phyloP scores from a whole-genome alignment of 768 basidiomycete species.

The Ephemerocybe angulata region DNA sequence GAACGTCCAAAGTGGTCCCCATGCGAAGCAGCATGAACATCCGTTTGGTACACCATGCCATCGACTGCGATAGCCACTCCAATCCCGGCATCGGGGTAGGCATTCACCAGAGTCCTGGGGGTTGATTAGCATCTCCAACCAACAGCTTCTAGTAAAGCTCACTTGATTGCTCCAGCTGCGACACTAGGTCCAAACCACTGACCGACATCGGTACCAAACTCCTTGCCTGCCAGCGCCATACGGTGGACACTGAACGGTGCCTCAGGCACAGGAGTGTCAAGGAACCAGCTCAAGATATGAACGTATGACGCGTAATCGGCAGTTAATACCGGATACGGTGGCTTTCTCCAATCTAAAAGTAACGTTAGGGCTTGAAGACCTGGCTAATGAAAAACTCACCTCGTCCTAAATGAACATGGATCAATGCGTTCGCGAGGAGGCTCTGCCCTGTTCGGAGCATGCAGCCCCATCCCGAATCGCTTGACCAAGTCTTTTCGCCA shows the following conservation, averaged over 20 bases:
- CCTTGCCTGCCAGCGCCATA: conserved; percentile 93
- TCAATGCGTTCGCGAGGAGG: conserved; percentile 32
- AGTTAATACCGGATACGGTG: conserved; percentile 54
- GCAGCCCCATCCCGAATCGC: conserved; percentile 37
- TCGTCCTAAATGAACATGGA: conserved; percentile 63
- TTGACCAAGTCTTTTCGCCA: conserved; percentile 64
- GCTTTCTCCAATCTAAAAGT: conserved; percentile 79
- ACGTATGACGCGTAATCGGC: conserved; percentile 83
- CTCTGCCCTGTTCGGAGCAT: conserved; percentile 38
- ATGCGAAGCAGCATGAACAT: conserved; percentile 79
- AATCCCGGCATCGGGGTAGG: conserved; percentile 76
- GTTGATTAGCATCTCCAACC: neutral
- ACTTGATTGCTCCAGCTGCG: conserved; percentile 96
- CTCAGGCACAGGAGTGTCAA: conserved; percentile 80
- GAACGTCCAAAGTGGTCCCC: conserved; percentile 27
- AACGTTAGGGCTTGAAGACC: neutral
- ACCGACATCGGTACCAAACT: conserved; percentile 91
- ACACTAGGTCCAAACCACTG: conserved; percentile 98
- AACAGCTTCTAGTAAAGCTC: conserved; percentile 17
- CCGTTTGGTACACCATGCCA: conserved; percentile 75
- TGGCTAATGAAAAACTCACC: conserved; percentile 26
- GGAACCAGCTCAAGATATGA: conserved; percentile 90
- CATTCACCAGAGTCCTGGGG: conserved; percentile 65
- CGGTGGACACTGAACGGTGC: conserved; percentile 94
- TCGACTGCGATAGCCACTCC: conserved; percentile 83